phyloP scores from a whole-genome alignment of 2,329 filamentous ascomycete species.

The Immersiporthe knoxdaviesiana region DNA sequence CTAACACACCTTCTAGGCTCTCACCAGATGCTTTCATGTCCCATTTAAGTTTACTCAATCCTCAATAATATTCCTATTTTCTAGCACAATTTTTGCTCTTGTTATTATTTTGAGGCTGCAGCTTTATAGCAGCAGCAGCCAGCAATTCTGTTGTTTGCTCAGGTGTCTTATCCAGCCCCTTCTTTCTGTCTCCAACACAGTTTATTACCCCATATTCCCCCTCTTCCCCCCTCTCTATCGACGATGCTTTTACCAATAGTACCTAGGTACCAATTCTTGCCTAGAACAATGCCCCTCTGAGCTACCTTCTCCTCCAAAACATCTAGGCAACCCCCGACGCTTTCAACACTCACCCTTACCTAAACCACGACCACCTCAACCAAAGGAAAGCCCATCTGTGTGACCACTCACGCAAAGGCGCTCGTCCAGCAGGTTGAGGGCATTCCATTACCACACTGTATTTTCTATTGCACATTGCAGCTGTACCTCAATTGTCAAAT shows the following conservation, averaged over 20 bases:
- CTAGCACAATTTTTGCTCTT: neutral
- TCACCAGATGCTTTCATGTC: neutral
- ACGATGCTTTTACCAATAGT: too few species aligned
- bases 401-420: neutral
- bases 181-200: neutral
- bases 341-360: neutral
- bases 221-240: neutral
- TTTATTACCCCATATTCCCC: neutral
- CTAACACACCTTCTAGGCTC: neutral
- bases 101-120: neutral
- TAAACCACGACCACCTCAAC: neutral
- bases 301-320: too few species aligned
- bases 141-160: neutral
- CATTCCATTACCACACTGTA: neutral
- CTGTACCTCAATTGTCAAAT: neutral
- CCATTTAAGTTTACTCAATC: fast-evolving
- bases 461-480: neutral
- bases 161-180: neutral
- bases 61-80: neutral
- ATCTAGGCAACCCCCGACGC: neutral
- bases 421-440: neutral
- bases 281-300: neutral
- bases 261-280: too few species aligned
- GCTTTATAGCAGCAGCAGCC: neutral
- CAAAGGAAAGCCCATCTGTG: neutral